A percentile compares a stretch with the other conserved stretches of the same genome.
Conservation (phyloP, 768 basidiomycete species). For the Mycena capillaripes region DNA sequence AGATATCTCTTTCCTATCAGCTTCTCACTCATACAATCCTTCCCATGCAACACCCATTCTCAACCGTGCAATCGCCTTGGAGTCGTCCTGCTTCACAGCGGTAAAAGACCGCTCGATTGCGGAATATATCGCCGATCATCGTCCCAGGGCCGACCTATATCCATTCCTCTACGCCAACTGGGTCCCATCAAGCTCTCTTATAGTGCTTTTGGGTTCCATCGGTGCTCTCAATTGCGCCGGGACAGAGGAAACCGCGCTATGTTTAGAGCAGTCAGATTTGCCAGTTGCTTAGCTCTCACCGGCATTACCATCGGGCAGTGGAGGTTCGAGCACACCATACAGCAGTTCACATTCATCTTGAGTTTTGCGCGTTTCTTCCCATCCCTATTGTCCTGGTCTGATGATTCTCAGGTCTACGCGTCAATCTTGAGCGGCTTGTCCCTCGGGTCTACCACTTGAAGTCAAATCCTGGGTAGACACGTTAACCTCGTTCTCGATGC, state of each 20-base stretch:
- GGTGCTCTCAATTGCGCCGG: neutral
- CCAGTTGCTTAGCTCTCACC: neutral
- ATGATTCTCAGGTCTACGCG: constrained; percentile 1
- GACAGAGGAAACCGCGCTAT: neutral
- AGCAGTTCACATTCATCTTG: neutral
- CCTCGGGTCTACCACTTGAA: neutral
- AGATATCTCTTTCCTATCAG: too few species aligned
- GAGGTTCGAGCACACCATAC: neutral
- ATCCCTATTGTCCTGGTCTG: neutral
- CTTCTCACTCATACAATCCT: too few species aligned
- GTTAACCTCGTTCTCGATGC: constrained; percentile 35
- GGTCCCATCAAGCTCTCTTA: neutral
- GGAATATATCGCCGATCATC: too few species aligned
- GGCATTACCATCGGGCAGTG: neutral
- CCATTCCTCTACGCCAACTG: neutral
- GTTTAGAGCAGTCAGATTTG: neutral
- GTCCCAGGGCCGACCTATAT: neutral
- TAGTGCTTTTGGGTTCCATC: neutral
- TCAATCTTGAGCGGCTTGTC: constrained; percentile 7
- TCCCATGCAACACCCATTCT: too few species aligned
- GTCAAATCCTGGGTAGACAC: constrained; percentile 8
- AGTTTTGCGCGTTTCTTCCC: neutral
- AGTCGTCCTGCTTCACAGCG: too few species aligned
- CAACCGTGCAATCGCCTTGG: too few species aligned
- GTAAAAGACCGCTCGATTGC: too few species aligned